Conservation (phyloP, 2,329 filamentous ascomycete genomes). For the Pseudogymnoascus sp. region DNA sequence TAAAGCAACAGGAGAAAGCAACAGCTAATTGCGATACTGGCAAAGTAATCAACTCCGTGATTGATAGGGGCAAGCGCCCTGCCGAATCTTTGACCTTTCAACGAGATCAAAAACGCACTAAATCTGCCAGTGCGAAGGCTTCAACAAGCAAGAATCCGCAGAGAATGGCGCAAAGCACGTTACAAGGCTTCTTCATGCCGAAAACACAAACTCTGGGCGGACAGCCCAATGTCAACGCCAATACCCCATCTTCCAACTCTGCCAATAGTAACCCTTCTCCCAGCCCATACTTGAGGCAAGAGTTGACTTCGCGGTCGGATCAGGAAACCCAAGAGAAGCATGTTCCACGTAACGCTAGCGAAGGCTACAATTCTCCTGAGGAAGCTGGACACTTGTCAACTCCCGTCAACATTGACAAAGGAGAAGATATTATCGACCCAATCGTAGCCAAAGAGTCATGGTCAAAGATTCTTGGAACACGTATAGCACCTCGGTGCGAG, state of each 20-base stretch:
- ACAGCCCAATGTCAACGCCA: not conserved
- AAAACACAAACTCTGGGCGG: conserved; percentile 29
- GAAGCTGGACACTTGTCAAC: not conserved
- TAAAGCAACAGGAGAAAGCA: not conserved
- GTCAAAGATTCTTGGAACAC: conserved; percentile 73
- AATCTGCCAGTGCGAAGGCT: conserved; percentile 28
- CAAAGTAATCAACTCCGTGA: conserved; percentile 6
- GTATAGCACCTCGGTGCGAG: conserved; percentile 69
- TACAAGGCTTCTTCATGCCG: conserved; percentile 74
- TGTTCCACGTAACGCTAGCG: not conserved
- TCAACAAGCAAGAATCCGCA: conserved; percentile 40
- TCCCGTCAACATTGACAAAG: conserved; percentile 14
- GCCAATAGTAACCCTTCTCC: not conserved
- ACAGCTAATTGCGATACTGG: conserved; percentile 16
- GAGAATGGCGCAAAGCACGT: conserved; percentile 28
- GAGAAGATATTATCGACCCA: conserved; percentile 50
- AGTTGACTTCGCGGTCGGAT: not conserved
- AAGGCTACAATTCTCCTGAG: not conserved
- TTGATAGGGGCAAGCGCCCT: conserved; percentile 2
- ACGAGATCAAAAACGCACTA: conserved; percentile 41
- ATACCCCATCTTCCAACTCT: not conserved
- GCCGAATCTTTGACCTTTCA: conserved; percentile 8
- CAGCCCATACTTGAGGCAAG: not conserved
- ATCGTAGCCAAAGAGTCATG: conserved; percentile 72
- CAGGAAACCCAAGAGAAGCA: not conserved